Percentiles rank a stretch among this genome's conserved stretches.
phyloP scores from a whole-genome alignment of 2,329 filamentous ascomycete species.

The Pestalotiopsis sp. region DNA sequence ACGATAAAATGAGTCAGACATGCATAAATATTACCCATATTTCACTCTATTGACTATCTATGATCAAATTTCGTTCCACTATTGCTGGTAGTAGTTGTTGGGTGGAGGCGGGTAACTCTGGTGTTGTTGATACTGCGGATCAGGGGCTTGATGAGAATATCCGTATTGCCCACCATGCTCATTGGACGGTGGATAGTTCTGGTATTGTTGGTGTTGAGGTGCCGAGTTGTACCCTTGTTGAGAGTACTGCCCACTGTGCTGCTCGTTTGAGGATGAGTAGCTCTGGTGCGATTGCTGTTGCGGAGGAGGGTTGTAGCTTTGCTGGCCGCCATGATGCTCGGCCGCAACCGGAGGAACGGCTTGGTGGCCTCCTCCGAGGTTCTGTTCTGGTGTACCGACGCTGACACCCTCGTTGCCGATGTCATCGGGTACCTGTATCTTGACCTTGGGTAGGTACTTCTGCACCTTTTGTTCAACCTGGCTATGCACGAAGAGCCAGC shows the following conservation, averaged over 20 bases:
- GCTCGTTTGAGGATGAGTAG: neutral
- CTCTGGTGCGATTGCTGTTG: neutral
- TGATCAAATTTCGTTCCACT: neutral
- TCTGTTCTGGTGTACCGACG: conserved; percentile 37
- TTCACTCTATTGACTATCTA: neutral
- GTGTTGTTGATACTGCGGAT: neutral
- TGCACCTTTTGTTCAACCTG: conserved; percentile 47
- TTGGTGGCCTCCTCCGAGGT: conserved; percentile 32
- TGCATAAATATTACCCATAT: neutral
- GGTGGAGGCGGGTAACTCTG: neutral
- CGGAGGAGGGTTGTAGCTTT: neutral
- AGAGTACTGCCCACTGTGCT: neutral
- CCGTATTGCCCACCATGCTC: neutral
- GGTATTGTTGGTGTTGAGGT: neutral
- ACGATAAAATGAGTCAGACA: neutral
- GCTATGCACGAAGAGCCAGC: conserved; percentile 46
- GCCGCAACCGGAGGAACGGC: conserved; percentile 15
- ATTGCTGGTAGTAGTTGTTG: neutral
- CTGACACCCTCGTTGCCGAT: conserved; percentile 47
- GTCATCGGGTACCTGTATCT: conserved; percentile 45
- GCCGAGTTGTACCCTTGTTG: neutral
- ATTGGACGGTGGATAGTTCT: neutral
- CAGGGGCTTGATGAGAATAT: neutral
- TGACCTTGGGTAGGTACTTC: conserved; percentile 44
- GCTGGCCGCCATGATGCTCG: neutral